Conservation (phyloP, 2,329 filamentous ascomycete species). For the Claviceps africana region DNA sequence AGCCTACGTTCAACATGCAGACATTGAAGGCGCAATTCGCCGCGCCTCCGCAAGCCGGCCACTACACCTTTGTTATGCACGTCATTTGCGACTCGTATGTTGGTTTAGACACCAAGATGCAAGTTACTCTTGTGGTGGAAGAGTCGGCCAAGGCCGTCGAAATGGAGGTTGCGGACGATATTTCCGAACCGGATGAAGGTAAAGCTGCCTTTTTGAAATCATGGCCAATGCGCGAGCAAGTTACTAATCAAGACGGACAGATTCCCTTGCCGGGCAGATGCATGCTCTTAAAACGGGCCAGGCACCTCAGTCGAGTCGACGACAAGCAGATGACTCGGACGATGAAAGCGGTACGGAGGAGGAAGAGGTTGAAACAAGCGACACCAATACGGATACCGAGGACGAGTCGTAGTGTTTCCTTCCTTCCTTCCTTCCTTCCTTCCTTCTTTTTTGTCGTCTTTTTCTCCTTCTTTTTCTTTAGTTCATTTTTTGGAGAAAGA, state of each 20-base stretch:
- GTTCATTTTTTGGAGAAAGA: neutral
- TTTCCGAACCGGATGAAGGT: constrained; percentile 97
- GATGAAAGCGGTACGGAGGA: constrained; percentile 74
- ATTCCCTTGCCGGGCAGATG: constrained; percentile 86
- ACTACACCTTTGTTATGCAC: constrained; percentile 92
- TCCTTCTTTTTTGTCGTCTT: neutral
- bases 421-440: neutral
- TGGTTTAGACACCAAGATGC: constrained; percentile 83
- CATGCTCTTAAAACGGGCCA: constrained; percentile 64
- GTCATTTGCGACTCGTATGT: constrained; percentile 90
- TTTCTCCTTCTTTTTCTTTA: neutral
- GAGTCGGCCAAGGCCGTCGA: constrained; percentile 73
- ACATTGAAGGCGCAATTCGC: constrained; percentile 96
- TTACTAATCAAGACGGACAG: constrained; percentile 27
- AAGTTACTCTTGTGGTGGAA: constrained; percentile 78
- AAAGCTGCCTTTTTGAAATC: too few relatives aligned
- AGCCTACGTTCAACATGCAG: constrained; percentile 87
- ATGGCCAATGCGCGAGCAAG: neutral
- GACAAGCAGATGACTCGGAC: constrained; percentile 46
- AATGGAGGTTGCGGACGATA: constrained; percentile 79
- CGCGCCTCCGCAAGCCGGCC: constrained; percentile 78
- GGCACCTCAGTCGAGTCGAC: constrained; percentile 44
- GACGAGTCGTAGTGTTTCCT: constrained; percentile 32
- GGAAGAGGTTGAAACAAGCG: constrained; percentile 48
- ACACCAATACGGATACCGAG: constrained; percentile 56